These are phyloP conservation scores for Byssoonygena ceratinophila DNA, from an alignment of 2,329 filamentous ascomycete genomes.

Conservation along the genomic window DNA sequence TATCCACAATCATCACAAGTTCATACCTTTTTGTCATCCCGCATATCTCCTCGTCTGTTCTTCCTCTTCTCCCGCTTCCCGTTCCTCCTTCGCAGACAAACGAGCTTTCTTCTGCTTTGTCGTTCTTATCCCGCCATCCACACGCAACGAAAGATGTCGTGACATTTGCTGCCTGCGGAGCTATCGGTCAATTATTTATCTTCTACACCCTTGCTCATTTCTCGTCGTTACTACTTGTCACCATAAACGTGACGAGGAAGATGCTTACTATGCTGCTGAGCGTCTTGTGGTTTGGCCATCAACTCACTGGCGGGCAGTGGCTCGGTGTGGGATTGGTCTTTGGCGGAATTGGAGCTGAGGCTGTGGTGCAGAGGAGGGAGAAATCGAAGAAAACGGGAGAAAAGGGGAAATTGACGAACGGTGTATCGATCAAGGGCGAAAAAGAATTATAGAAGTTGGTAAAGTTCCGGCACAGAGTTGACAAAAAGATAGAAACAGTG, in stretches of 20 bases:
- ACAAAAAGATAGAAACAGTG: not conserved
- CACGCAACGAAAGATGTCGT: constrained; percentile 77
- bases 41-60: constrained; percentile 58
- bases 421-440: not conserved
- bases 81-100: constrained; percentile 49
- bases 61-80: constrained; percentile 57
- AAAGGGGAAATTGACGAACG: constrained; percentile 34
- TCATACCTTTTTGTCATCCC: constrained; percentile 68
- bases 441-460: constrained; percentile 9
- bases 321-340: constrained; percentile 86
- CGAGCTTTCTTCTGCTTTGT: constrained; percentile 68
- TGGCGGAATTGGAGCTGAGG: constrained; percentile 88
- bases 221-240: constrained; percentile 82
- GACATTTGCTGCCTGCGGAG: constrained; percentile 80
- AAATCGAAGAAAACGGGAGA: constrained; percentile 69
- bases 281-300: constrained; percentile 88
- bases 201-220: constrained; percentile 93
- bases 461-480: not conserved
- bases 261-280: constrained; percentile 99
- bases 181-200: constrained; percentile 91
- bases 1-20: constrained; percentile 67
- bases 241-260: constrained; percentile 93
- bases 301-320: constrained; percentile 81
- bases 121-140: constrained; percentile 71
- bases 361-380: constrained; percentile 65